Conservation (phyloP, 2,329 filamentous ascomycete genomes). For the Monilinia fructicola region DNA sequence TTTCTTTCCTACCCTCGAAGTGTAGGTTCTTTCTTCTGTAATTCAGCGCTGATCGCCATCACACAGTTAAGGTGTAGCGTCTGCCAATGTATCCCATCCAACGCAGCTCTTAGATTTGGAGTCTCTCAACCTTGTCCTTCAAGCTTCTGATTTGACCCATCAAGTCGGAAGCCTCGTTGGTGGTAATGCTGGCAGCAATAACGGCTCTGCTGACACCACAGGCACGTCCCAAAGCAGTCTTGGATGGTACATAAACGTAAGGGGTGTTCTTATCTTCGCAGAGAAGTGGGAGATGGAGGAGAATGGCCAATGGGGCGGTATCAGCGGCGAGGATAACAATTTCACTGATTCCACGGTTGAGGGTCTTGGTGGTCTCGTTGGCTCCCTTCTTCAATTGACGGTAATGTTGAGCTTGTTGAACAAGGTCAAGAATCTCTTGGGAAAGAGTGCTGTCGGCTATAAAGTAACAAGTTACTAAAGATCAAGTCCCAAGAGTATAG, state of each 20-base stretch:
- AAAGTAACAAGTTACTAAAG: conserved; percentile 47
- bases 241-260: conserved; percentile 71
- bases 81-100: conserved; percentile 5
- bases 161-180: conserved; percentile 86
- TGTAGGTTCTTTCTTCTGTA: conserved; percentile 3
- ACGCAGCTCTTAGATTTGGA: conserved; percentile 71
- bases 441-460: conserved; percentile 71
- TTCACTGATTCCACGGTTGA: conserved; percentile 89
- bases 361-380: conserved; percentile 83
- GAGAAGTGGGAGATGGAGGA: conserved; percentile 85
- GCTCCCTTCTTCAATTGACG: conserved; percentile 86
- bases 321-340: conserved; percentile 88
- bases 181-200: conserved; percentile 85
- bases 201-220: conserved; percentile 87
- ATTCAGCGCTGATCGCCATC: conserved; percentile 4
- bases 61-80: conserved; percentile 23
- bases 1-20: neutral
- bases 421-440: conserved; percentile 78
- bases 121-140: conserved; percentile 93
- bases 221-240: conserved; percentile 84
- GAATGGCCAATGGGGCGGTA: conserved; percentile 80
- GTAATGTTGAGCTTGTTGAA: conserved; percentile 59
- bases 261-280: conserved; percentile 79
- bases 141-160: conserved; percentile 82
- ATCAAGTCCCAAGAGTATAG: conserved; percentile 48